A percentile compares a stretch with the other conserved stretches of the same genome.
phyloP scores from a whole-genome alignment of 345 rosid genomes.

The Psidium friedrichsthalianum region DNA sequence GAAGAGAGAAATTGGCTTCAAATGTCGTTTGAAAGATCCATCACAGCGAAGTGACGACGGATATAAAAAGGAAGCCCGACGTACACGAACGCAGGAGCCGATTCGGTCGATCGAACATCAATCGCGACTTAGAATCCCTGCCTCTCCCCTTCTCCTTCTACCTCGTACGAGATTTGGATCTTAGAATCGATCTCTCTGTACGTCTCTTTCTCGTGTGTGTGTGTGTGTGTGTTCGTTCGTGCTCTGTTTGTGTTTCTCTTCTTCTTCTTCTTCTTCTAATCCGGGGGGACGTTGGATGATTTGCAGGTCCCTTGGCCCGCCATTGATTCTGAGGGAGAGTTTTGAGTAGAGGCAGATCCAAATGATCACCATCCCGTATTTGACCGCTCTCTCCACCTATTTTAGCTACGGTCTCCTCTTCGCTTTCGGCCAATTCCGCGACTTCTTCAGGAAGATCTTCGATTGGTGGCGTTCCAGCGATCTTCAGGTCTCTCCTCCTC shows the following conservation, averaged over 20 bases:
- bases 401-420: slow-evolving; percentile 41
- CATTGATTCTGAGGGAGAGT: neutral
- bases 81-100: neutral
- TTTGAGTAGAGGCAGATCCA: neutral
- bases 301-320: neutral
- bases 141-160: neutral
- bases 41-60: neutral
- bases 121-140: neutral
- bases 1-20: neutral
- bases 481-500: slow-evolving; percentile 18
- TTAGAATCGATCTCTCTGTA: neutral
- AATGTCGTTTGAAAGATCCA: neutral
- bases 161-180: neutral
- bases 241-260: neutral
- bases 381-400: slow-evolving; percentile 37
- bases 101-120: neutral
- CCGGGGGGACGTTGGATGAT: neutral
- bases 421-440: slow-evolving; percentile 41
- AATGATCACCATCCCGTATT: slow-evolving; percentile 37
- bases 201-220: neutral
- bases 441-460: slow-evolving; percentile 31
- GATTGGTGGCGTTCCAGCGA: slow-evolving; percentile 23
- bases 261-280: neutral
- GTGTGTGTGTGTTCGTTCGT: too few relatives aligned
- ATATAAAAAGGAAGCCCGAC: neutral